Evolutionary conservation across 805 yeast genomes (phyloP).

Genomic region (Candida xiaguanensis): DNA sequence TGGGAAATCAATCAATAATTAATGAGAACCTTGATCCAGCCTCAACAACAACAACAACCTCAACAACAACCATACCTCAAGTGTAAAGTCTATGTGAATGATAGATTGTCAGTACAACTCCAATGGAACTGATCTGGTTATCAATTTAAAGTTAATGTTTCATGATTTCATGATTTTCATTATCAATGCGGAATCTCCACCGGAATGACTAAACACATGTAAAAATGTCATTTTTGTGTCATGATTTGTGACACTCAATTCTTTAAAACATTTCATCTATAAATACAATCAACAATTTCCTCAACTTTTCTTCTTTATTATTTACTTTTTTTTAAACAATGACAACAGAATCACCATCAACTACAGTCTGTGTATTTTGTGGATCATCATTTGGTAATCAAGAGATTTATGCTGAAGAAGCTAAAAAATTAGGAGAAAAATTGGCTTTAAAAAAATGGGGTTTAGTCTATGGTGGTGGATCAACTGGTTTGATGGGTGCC

Average conservation of each 20-base stretch:
- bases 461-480: slow-evolving; percentile 86
- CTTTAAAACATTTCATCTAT: neutral
- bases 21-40: no score
- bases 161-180: neutral
- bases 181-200: neutral
- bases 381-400: slow-evolving; percentile 75
- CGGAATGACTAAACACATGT: neutral
- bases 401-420: slow-evolving; percentile 46
- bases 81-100: no score
- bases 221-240: neutral
- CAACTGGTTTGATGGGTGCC: slow-evolving; percentile 79
- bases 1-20: no score
- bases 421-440: slow-evolving; percentile 55
- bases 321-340: neutral
- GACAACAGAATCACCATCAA: slow-evolving; percentile 17
- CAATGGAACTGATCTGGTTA: no score
- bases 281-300: neutral
- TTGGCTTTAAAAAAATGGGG: slow-evolving; percentile 65
- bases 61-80: no score
- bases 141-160: neutral
- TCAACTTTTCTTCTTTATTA: neutral
- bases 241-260: neutral
- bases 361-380: slow-evolving; percentile 76
- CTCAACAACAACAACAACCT: no score
- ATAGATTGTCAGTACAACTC: no score